These are phyloP conservation scores for Auricularia auricula-judae DNA, from an alignment of 768 basidiomycete genomes.

Conservation along the genomic window DNA sequence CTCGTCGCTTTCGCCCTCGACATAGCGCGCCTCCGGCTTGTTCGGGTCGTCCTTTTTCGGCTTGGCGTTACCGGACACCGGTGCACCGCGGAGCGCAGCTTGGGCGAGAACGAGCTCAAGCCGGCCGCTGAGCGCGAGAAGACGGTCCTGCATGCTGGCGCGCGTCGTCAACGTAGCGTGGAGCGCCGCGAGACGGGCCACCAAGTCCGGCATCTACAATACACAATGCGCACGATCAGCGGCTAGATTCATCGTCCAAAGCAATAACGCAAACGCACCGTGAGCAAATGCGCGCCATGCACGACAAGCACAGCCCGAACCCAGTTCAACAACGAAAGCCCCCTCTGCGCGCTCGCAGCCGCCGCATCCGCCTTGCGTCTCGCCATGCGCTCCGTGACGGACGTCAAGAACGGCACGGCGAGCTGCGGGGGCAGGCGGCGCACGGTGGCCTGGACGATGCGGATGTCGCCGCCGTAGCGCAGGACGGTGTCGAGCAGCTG, in stretches of 20 bases:
- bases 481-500: constrained; percentile 80
- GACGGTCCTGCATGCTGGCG: constrained; percentile 69
- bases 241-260: neutral
- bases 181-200: constrained; percentile 73
- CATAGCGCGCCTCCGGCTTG: constrained; percentile 38
- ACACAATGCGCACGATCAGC: neutral
- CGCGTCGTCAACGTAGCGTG: constrained; percentile 74
- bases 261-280: constrained; percentile 40
- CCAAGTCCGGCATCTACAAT: constrained; percentile 79
- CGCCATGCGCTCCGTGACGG: constrained; percentile 82
- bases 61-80: constrained; percentile 33
- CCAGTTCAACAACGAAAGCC: constrained; percentile 60
- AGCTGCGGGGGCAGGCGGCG: constrained; percentile 76
- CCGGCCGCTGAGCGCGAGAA: constrained; percentile 78
- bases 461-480: constrained; percentile 54
- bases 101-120: constrained; percentile 92
- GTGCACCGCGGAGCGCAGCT: constrained; percentile 72
- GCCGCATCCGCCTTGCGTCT: constrained; percentile 72
- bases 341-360: constrained; percentile 71
- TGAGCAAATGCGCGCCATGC: constrained; percentile 89
- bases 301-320: constrained; percentile 71
- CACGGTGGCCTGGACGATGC: constrained; percentile 76
- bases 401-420: constrained; percentile 73
- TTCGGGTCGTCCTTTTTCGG: constrained; percentile 25
- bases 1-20: constrained; percentile 68